A percentile compares a stretch with the other conserved stretches of the same genome.
phyloP scores from a whole-genome alignment of 441 rosid species.

The Dalechampia spathulata region DNA sequence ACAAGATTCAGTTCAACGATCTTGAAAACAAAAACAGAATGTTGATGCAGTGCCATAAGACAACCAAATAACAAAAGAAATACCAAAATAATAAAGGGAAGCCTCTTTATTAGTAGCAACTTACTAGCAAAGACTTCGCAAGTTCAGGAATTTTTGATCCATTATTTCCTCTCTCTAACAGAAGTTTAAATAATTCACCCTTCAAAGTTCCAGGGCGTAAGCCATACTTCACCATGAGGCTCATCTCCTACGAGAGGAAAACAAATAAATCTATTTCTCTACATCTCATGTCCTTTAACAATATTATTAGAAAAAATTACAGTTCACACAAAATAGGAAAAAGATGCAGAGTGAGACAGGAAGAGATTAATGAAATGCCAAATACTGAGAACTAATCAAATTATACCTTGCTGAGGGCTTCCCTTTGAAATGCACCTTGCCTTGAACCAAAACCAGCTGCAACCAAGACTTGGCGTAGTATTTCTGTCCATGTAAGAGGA shows the following conservation, averaged over 20 bases:
- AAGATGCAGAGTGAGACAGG: background rate
- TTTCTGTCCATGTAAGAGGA: slow-evolving; percentile 91
- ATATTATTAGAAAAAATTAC: background rate
- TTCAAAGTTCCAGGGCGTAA: slow-evolving; percentile 67
- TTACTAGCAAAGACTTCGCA: slow-evolving; percentile 62
- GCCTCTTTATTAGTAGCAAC: slow-evolving; percentile 1
- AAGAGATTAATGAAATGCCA: background rate
- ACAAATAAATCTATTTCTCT: background rate
- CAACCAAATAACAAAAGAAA: no score
- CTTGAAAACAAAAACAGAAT: slow-evolving; percentile 47
- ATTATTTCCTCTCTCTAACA: slow-evolving; percentile 58
- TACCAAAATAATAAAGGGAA: background rate
- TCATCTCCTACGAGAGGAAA: slow-evolving; percentile 54
- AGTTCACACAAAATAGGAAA: background rate
- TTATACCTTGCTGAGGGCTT: slow-evolving; percentile 62
- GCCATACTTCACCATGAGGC: slow-evolving; percentile 66
- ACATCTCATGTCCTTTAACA: background rate
- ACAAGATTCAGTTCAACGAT: slow-evolving; percentile 57
- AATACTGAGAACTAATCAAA: slow-evolving; percentile 1
- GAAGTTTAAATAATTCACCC: slow-evolving; percentile 67
- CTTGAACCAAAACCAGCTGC: slow-evolving; percentile 92
- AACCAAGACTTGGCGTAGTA: slow-evolving; percentile 68
- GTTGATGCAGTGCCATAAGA: no score
- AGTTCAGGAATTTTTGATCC: slow-evolving; percentile 70
- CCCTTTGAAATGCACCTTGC: slow-evolving; percentile 42